phyloP scores from a whole-genome alignment of 2,329 filamentous ascomycete genomes.

The Fusarium nelsonii region DNA sequence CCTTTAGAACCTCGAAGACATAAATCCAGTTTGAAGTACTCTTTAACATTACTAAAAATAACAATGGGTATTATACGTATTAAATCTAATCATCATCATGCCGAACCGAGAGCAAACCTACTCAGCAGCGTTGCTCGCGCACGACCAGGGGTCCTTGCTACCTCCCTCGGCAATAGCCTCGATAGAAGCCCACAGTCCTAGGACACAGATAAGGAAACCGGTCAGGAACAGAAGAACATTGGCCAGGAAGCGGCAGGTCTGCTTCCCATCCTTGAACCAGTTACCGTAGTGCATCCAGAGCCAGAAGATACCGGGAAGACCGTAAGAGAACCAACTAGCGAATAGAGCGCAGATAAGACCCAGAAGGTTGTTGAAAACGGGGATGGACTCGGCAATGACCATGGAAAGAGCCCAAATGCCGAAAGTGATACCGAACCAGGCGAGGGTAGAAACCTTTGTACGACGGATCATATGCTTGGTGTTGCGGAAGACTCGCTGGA shows the following conservation, averaged over 20 bases:
- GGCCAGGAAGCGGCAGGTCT: conserved; percentile 49
- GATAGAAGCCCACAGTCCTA: conserved; percentile 57
- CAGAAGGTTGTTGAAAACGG: conserved; percentile 75
- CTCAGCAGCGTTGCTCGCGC: conserved; percentile 47
- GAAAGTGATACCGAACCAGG: conserved; percentile 70
- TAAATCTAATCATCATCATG: neutral
- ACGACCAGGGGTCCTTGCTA: conserved; percentile 54
- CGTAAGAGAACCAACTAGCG: conserved; percentile 74
- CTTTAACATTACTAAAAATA: neutral
- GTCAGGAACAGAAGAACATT: conserved; percentile 52
- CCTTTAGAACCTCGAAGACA: no score
- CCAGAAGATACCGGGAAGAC: conserved; percentile 62
- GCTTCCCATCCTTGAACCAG: conserved; percentile 53
- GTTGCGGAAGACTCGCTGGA: conserved; percentile 71
- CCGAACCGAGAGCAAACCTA: fast-evolving
- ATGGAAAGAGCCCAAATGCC: conserved; percentile 71
- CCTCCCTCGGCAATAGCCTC: conserved; percentile 52
- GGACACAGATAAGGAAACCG: conserved; percentile 53
- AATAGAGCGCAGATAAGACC: conserved; percentile 73
- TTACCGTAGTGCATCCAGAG: conserved; percentile 60
- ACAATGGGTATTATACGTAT: conserved; percentile 18
- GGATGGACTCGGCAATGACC: conserved; percentile 77
- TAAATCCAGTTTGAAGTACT: neutral
- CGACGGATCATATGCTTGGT: conserved; percentile 67
- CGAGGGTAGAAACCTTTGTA: conserved; percentile 63